phyloP scores from a whole-genome alignment of 768 basidiomycete genomes.

The Lactarius pseudohatsudake region DNA sequence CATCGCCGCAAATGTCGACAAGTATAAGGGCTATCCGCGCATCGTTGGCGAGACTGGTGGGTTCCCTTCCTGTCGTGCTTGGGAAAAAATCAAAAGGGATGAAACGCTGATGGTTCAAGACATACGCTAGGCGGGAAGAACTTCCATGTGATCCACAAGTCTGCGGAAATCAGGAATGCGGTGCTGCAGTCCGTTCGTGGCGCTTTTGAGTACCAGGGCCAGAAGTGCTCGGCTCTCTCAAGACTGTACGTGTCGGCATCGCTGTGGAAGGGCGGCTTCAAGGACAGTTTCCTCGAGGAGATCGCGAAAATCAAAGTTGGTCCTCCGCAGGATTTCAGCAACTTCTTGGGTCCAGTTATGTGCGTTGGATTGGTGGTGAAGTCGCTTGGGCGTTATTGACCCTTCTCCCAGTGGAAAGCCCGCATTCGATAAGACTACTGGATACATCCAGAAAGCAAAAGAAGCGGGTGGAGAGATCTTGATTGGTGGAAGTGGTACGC shows the following conservation, averaged over 20 bases:
- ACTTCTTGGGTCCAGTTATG: conserved; percentile 98
- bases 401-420: conserved; percentile 58
- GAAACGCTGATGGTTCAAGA: conserved; percentile 1
- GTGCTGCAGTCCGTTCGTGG: conserved; percentile 84
- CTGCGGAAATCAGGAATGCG: conserved; percentile 87
- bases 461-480: conserved; percentile 87
- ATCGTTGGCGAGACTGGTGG: conserved; percentile 92
- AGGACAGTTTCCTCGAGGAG: conserved; percentile 71
- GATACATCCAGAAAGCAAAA: conserved; percentile 85
- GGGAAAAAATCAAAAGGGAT: not conserved
- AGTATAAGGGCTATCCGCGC: conserved; percentile 86
- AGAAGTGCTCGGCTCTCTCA: conserved; percentile 96
- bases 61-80: not conserved
- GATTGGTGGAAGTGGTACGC: conserved; percentile 74
- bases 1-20: conserved; percentile 84
- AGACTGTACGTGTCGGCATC: conserved; percentile 87
- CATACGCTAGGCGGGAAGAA: conserved; percentile 78
- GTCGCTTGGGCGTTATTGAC: not conserved
- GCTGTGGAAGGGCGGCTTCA: conserved; percentile 85
- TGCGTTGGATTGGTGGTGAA: conserved; percentile 37
- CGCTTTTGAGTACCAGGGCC: conserved; percentile 97
- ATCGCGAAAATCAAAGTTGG: conserved; percentile 87
- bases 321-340: conserved; percentile 64
- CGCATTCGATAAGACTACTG: conserved; percentile 85
- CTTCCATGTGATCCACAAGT: conserved; percentile 90